phyloP scores from a whole-genome alignment of 202 grass and related monocot species.

The Zoysia matrella region DNA sequence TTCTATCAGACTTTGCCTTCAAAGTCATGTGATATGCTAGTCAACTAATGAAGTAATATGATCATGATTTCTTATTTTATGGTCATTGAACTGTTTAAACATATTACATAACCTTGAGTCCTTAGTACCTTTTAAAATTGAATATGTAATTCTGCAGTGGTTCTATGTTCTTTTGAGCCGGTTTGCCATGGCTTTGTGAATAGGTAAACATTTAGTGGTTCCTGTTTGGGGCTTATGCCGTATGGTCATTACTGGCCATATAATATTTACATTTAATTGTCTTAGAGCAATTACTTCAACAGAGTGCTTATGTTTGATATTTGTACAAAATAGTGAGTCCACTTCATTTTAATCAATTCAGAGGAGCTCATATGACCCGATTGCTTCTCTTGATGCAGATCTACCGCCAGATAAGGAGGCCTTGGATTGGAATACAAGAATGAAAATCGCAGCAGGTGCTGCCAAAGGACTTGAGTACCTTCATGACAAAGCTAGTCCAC shows the following conservation, averaged over 20 bases:
- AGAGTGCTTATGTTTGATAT: not conserved
- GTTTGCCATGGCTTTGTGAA: not conserved
- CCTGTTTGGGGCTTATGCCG: not conserved
- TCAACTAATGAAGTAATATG: not conserved
- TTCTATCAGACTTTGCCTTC: not conserved
- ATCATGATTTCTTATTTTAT: not conserved
- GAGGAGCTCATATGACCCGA: conserved; percentile 12
- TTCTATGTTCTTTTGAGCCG: not conserved
- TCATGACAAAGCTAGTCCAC: conserved; percentile 88
- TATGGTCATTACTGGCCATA: not conserved
- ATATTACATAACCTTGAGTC: not conserved
- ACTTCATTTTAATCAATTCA: conserved; percentile 5
- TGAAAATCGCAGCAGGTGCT: conserved; percentile 94
- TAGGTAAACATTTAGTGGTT: not conserved
- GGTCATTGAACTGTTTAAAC: not conserved
- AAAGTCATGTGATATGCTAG: not conserved
- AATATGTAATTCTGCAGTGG: not conserved
- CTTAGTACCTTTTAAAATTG: not conserved
- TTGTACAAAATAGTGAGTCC: conserved; percentile 1
- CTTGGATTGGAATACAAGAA: conserved; percentile 81
- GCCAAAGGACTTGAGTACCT: conserved; percentile 89
- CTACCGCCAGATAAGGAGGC: conserved; percentile 79
- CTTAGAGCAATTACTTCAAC: conserved; percentile 6
- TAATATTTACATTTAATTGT: not conserved
- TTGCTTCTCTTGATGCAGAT: conserved; percentile 52